Evolutionary conservation across 1,284 basidiomycete genomes (phyloP).

Genomic region (Apiotrichum laibachii): DNA sequence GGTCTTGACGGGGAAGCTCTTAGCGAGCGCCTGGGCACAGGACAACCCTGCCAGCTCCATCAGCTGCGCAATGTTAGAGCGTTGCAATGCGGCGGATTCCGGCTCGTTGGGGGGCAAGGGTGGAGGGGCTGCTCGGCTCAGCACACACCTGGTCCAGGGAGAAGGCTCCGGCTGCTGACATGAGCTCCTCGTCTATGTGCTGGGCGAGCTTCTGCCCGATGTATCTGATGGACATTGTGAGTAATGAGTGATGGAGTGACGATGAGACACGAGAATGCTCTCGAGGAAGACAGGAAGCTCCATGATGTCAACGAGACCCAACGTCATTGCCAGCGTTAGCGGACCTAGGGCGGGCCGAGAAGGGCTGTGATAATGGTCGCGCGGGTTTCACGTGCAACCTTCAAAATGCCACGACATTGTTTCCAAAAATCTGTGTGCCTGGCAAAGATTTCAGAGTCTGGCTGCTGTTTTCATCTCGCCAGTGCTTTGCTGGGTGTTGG

Average conservation of each 20-base stretch:
- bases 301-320: not conserved
- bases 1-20: slow-evolving; percentile 65
- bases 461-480: not conserved
- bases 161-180: slow-evolving; percentile 78
- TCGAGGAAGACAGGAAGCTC: not conserved
- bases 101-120: not conserved
- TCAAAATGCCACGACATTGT: too few species aligned
- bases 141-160: slow-evolving; percentile 75
- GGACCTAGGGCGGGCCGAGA: too few species aligned
- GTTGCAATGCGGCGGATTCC: not conserved
- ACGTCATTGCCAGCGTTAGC: too few species aligned
- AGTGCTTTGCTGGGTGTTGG: not conserved
- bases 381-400: too few species aligned
- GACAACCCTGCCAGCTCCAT: slow-evolving; percentile 99
- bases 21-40: slow-evolving; percentile 84
- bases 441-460: not conserved
- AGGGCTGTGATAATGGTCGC: too few species aligned
- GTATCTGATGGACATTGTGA: slow-evolving; percentile 66
- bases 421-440: too few species aligned
- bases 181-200: slow-evolving; percentile 91
- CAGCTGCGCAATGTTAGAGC: slow-evolving; percentile 57
- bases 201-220: slow-evolving; percentile 75
- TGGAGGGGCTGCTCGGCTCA: too few species aligned
- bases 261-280: not conserved
- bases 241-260: not conserved